These are phyloP conservation scores for Globisporangium nodosum DNA, from an alignment of 352 stramenopile species.

Conservation along the genomic window DNA sequence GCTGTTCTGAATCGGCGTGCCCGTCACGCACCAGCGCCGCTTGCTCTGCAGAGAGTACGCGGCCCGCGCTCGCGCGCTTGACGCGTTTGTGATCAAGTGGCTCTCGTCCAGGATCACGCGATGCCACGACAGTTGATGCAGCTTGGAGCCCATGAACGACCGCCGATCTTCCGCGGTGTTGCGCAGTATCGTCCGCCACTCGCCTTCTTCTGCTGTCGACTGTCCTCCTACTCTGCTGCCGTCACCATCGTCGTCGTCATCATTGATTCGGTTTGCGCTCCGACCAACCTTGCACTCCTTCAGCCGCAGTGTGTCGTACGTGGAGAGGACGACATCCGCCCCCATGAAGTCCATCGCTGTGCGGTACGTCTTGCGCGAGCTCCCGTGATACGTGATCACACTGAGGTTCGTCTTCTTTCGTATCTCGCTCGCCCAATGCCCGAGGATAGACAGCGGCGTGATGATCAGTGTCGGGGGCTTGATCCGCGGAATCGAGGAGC, in stretches of 20 bases:
- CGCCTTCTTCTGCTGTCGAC: slow-evolving; percentile 1
- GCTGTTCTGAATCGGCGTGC: slow-evolving; percentile 89
- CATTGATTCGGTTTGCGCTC: slow-evolving; percentile 11
- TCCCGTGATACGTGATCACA: slow-evolving; percentile 71
- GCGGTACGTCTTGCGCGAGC: slow-evolving; percentile 51
- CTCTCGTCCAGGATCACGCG: slow-evolving; percentile 88
- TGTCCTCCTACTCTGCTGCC: slow-evolving; percentile 1
- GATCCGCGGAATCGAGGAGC: slow-evolving; percentile 24
- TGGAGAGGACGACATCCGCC: slow-evolving; percentile 71
- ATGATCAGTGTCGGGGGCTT: slow-evolving; percentile 71
- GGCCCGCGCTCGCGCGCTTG: slow-evolving; percentile 50
- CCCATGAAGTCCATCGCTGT: slow-evolving; percentile 74
- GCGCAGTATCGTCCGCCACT: slow-evolving; percentile 11
- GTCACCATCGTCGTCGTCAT: slow-evolving; percentile 8
- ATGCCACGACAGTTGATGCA: slow-evolving; percentile 79
- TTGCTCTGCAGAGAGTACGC: slow-evolving; percentile 62
- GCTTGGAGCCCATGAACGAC: slow-evolving; percentile 43
- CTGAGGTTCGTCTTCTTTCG: slow-evolving; percentile 71
- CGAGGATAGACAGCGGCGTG: slow-evolving; percentile 79
- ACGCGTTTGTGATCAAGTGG: slow-evolving; percentile 87
- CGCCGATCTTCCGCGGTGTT: slow-evolving; percentile 8
- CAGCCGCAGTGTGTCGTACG: slow-evolving; percentile 72
- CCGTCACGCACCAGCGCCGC: slow-evolving; percentile 85
- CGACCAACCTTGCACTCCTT: slow-evolving; percentile 57
- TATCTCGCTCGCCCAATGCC: slow-evolving; percentile 82